Base-by-base conservation (phyloP, 2,329 filamentous ascomycete species). In the Botrytis pseudocinerea region DNA sequence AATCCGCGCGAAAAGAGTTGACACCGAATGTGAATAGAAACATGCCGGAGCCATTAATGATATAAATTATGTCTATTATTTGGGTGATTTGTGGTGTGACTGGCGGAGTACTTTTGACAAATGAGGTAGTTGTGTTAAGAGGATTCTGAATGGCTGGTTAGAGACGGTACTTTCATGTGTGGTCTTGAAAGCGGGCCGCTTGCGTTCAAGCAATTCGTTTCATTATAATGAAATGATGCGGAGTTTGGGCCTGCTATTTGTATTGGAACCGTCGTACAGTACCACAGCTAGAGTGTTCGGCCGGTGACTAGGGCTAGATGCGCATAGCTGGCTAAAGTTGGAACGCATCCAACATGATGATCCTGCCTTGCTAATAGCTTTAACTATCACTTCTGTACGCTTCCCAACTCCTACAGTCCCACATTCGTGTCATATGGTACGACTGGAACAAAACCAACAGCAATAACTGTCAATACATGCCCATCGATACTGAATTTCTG, bases 401-500 rank as follows among this genome's bases (percentile, higher is more conserved):
- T 90, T 88, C 72, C 65, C 71, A 63, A 73, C 32, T 18, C 40
- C 71, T 32, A 91, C 14, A 18, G 71, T 73, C 12, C 59, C 54
- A 73, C 65, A 5, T 87, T 83, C 0, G 89, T 90, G 6, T 86
- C 83, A 79, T 91, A 93, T 0, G 91, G 90, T 75, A 84, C 38
- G 87, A 91, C 83, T 2, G 88, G 87, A 0, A 91, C 87, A 22
- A 84, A 91, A 78, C 94, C 92, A 0, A 92, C 89, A 79, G 93
- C 91, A 14, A 91, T 88, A 65, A 93, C 83, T 48, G 83, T 83
- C 80, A 92, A 89, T 20, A 82, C 83, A 76, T 93, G 92, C 65
- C 88, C 87, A 76, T 93, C 91, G 62, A 93, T 85, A 79, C 89
- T 89, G 44, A 94, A 85, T 78, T 93, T 91, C 75, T 93, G 91